These are phyloP conservation scores for Schizophyllum amplum DNA, from an alignment of 1,284 basidiomycete species.

Conservation along the genomic window DNA sequence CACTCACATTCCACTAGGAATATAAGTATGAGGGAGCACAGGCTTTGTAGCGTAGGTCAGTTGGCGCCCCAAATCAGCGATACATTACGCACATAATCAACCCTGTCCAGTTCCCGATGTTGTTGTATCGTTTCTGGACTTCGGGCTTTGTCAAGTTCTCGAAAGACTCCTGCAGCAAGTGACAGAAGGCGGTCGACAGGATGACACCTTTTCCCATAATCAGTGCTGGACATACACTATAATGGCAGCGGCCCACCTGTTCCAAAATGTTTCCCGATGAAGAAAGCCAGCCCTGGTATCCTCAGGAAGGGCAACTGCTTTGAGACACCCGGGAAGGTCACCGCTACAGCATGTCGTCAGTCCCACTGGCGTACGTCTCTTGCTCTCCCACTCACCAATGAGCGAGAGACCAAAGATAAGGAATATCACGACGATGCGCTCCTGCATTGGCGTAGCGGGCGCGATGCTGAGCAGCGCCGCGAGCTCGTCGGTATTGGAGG, in stretches of 20 bases:
- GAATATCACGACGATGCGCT: slow-evolving; percentile 24
- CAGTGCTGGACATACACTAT: no score
- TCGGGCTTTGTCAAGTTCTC: slow-evolving; percentile 40
- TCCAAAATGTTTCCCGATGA: slow-evolving; percentile 76
- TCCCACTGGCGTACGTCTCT: slow-evolving; percentile 8
- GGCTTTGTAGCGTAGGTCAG: slow-evolving; percentile 27
- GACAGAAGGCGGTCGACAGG: slow-evolving; percentile 70
- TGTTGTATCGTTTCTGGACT: slow-evolving; percentile 37
- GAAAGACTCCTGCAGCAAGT: slow-evolving; percentile 70
- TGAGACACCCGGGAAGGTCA: slow-evolving; percentile 60
- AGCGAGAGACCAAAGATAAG: slow-evolving; percentile 36
- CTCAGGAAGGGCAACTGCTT: slow-evolving; percentile 41
- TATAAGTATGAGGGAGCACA: slow-evolving; percentile 56
- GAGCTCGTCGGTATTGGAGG: background rate
- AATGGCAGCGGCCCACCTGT: slow-evolving; percentile 49
- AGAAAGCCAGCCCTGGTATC: slow-evolving; percentile 62
- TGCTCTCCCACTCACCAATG: slow-evolving; percentile 21
- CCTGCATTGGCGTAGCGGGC: background rate
- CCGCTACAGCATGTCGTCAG: slow-evolving; percentile 35
- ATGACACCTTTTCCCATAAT: slow-evolving; percentile 73
- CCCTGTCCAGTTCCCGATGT: slow-evolving; percentile 51
- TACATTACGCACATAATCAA: slow-evolving; percentile 54
- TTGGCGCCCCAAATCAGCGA: background rate
- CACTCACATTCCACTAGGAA: slow-evolving; percentile 70
- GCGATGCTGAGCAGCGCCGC: background rate